Evolutionary conservation across 345 rosid species (phyloP).

Genomic region (Hibiscus mutabilis): DNA sequence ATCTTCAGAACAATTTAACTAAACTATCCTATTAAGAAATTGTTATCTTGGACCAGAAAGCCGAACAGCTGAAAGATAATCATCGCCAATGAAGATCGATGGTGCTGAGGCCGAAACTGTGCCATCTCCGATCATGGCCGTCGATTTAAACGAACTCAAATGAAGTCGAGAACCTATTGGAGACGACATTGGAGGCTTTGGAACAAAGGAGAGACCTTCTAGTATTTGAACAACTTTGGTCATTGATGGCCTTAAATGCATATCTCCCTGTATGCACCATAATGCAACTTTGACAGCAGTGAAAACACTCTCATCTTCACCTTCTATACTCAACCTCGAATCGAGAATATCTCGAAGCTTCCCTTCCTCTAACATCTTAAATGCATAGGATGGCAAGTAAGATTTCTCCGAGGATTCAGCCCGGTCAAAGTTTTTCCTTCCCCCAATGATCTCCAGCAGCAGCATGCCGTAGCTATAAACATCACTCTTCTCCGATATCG

Average conservation of each 20-base stretch:
- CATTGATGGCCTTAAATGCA: slow-evolving; percentile 74
- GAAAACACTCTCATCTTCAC: slow-evolving; percentile 38
- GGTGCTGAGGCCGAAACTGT: slow-evolving; percentile 39
- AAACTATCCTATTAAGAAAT: background rate
- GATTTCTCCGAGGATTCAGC: slow-evolving; percentile 57
- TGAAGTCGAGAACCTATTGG: slow-evolving; percentile 52
- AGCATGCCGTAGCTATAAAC: slow-evolving; percentile 89
- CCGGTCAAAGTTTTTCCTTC: slow-evolving; percentile 69
- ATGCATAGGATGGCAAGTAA: slow-evolving; percentile 78
- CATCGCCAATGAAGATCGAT: slow-evolving; percentile 40
- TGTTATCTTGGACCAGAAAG: slow-evolving; percentile 91
- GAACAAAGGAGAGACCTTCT: slow-evolving; percentile 61
- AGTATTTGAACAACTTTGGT: slow-evolving; percentile 91
- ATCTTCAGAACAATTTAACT: background rate
- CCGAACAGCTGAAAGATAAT: slow-evolving; percentile 58
- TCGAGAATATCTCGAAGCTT: slow-evolving; percentile 60
- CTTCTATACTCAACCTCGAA: slow-evolving; percentile 36
- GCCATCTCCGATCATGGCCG: slow-evolving; percentile 39
- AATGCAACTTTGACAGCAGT: slow-evolving; percentile 64
- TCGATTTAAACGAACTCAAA: slow-evolving; percentile 30
- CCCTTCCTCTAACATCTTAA: slow-evolving; percentile 87
- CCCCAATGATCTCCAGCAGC: slow-evolving; percentile 74
- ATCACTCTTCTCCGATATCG: slow-evolving; percentile 83
- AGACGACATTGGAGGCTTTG: slow-evolving; percentile 54
- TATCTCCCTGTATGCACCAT: slow-evolving; percentile 92